Base-by-base conservation (phyloP, 164 flowering plant genomes). In the Aristolochia fimbriata region DNA sequence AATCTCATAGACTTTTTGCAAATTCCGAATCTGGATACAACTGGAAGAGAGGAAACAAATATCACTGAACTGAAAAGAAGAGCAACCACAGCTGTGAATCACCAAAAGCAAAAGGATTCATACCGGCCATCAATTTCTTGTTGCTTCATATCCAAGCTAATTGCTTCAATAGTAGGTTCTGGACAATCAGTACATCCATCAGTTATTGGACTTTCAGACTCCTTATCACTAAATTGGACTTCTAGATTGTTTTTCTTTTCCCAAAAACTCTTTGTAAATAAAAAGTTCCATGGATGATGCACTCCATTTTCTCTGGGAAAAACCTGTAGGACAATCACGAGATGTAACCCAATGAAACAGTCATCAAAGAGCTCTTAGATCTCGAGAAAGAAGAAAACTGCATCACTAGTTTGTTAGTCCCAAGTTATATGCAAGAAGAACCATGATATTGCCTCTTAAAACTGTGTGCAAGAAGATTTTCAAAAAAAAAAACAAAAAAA, bases 131-230 rank as follows among this genome's bases (percentile, higher is more conserved):
- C 98, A 65, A 83, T 72, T 69, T 93, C 97, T 71, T 87, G 97
- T 65, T 93, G 97, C 67, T 83, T 93, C 98, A 93, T 93, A 57
- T 93, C 99, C 73, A 90, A 80, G 81, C 93, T 93, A 74, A 86
- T 83, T 20, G 89, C 73, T 75, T 93, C 99, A 41, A 86, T 31
- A 47, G 73, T 72, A 55, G 84, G 78, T 61, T 58, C 74, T 62
- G 53, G 56, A 56, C 50, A 53, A 66, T 71, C 80, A 17, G 65
- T 62, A 16, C 60, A 64, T 51, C 33, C 30, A 72, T 62, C 45
- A 22, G 16, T 63, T 21, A 54, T 65, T n/a, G 65, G 43, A 16
- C 61, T 68, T 51, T 70, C 68, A 48, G 24, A 64, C 43, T n/a
- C 43, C 10, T 37, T 37, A 10, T 37, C 56, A 60, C 76, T 69